Base-by-base conservation (phyloP, 768 basidiomycete genomes). In the Hortiboletus campestris region DNA sequence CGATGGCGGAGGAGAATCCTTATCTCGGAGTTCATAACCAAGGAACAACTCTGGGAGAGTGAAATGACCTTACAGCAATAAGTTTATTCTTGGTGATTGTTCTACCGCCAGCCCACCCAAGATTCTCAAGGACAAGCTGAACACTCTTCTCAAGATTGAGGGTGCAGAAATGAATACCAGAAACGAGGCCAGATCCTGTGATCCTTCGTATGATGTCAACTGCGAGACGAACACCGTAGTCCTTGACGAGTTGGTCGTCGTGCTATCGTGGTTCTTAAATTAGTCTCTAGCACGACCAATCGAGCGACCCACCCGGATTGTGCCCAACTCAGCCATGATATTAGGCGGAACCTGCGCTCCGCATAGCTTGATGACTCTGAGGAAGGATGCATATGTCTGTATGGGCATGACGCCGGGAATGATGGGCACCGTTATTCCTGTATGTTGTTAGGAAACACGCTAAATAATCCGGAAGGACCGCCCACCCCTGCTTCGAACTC, bases 351-450 rank as follows among this genome's bases (percentile, higher is more conserved):
- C 85, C 20, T 78, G 78, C 4, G 86, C 84, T 17, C 89, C 89
- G 58, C 92, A 95, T 42, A 99, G 78, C 69, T 95, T 97, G 20
- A 88, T 91, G 63, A 98, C 77, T 44, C 97, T 86, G 43, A 89
- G 77, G 74, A 99, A 98, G 1, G 97, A 97, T 5, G 88, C 84
- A 68, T 94, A 96, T 22, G 91, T 98, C 67, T 98, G 97, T 53
- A 99, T 93, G 1, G 97, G 96, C 94, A 98, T 97, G 51, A 98
- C 84, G 12, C 95, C 94, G 10, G 97, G 94, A 57, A 99, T 88
- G 61, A 99, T 84, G 1, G 97, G 96, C 2, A 94, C 83, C 0
- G 72, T 80, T 66, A 99, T 94, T 32, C 95, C 97, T 95, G 64
- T 42, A 22, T 10, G n/a, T 2, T 2, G 35, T 69, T 31, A 65